Base-by-base conservation (phyloP, 805 yeast species). In the Saccharomycopsis sp. region DNA sequence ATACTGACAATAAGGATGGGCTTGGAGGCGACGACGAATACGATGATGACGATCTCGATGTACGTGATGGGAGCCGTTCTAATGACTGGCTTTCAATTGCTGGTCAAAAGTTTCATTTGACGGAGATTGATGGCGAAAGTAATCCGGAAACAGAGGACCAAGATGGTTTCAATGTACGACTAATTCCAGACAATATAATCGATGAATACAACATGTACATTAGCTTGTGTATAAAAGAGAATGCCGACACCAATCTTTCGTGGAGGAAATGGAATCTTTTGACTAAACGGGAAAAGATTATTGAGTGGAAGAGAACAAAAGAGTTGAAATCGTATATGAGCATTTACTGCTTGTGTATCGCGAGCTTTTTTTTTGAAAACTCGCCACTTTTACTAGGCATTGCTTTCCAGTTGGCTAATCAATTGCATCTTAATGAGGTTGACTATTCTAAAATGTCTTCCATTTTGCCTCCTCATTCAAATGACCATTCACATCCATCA, bases 301-400 rank as follows among this genome's bases (percentile, higher is more conserved):
- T 56, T 52, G 60, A 29, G 64, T 68, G 54, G 73, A 73, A 1
- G 74, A 74, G 48, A 16, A 67, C 67, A 2, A 72, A 70, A 34
- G 83, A 79, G 60, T 60, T 67, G 0, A 83, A 81, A 54, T 80
- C 81, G 0, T 81, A 80, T 66, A 79, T 83, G 65, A 80, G 84
- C 0, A 80, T 84, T n/a, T 71, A 84, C 20, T 87, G 86, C 0
- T 71, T 85, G 44, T 78, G 84, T 48, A 76, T 84, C 24, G 83
- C 87, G 62, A 84, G 87, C 52, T 82, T 84, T 64, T 85, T 89
- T 89, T 75, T 84, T 52, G 79, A 84, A 20, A 78, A 84, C 61
- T 77, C 81, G 16, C 87, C 82, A 64, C 76, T 82, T 79, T 82
- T 83, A 64, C 81, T 87, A 1, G 86, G 88, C 0, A 65, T 84